Conservation (phyloP, 208 protist genomes). For the Acanthamoeba sp. region DNA sequence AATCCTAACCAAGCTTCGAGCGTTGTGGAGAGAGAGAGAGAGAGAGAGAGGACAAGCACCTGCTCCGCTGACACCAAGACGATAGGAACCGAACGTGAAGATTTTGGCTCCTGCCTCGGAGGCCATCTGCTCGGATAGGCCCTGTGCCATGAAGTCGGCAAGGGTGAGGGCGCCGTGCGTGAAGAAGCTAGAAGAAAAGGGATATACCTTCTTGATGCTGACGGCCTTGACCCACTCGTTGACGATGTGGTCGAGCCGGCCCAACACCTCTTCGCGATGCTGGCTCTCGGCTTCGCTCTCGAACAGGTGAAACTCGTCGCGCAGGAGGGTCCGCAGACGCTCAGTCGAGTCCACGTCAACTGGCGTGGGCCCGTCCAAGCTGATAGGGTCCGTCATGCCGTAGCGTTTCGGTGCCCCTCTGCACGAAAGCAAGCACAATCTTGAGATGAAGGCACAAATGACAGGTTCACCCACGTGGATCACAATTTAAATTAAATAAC, state of each 20-base stretch:
- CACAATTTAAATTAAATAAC: no score
- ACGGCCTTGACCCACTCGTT: slow-evolving; percentile 83
- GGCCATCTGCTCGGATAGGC: slow-evolving; percentile 92
- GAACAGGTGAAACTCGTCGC: slow-evolving; percentile 76
- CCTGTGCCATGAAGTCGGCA: slow-evolving; percentile 12
- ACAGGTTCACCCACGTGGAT: no score
- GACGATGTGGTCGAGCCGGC: slow-evolving; percentile 82
- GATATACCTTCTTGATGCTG: slow-evolving; percentile 78
- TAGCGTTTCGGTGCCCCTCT: slow-evolving; percentile 3
- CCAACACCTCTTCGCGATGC: slow-evolving; percentile 83
- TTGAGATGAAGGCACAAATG: no score
- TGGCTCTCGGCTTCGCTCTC: slow-evolving; percentile 79
- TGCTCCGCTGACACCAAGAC: slow-evolving; percentile 97
- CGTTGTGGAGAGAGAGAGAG: no score
- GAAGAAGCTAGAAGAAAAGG: neutral
- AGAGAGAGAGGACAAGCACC: neutral
- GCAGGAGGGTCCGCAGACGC: slow-evolving; percentile 77
- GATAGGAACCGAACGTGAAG: slow-evolving; percentile 98
- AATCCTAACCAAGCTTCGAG: neutral
- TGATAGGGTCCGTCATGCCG: slow-evolving; percentile 81
- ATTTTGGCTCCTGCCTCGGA: slow-evolving; percentile 94
- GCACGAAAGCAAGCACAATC: neutral
- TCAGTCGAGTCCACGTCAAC: slow-evolving; percentile 74
- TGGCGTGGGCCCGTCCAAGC: slow-evolving; percentile 63
- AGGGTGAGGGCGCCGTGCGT: neutral